phyloP scores from a whole-genome alignment of 2,329 filamentous ascomycete genomes.

The Cercospora brassicicola region DNA sequence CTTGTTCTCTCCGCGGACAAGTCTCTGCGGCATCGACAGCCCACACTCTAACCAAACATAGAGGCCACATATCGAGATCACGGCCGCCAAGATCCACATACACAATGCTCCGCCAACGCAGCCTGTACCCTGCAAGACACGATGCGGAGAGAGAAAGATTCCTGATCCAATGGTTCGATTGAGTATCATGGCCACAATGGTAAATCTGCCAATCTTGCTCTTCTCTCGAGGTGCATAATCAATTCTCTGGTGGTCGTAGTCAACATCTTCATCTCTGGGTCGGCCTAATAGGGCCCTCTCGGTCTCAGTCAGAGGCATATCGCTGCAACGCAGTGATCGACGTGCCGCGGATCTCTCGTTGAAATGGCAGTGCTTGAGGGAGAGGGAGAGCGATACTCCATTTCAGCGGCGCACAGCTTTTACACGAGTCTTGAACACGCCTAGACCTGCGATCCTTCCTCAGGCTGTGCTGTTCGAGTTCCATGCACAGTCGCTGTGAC shows the following conservation, averaged over 20 bases:
- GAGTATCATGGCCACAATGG: slow-evolving; percentile 27
- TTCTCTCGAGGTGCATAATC: slow-evolving; percentile 21
- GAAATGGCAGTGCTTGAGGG: not conserved
- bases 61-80: slow-evolving; percentile 41
- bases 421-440: not conserved
- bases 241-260: slow-evolving; percentile 24
- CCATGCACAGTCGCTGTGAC: not conserved
- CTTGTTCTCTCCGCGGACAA: slow-evolving; percentile 39
- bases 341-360: not conserved
- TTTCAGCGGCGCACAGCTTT: not conserved
- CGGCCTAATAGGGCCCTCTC: slow-evolving; percentile 23
- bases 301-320: slow-evolving; percentile 26
- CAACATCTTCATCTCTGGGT: slow-evolving; percentile 18
- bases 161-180: slow-evolving; percentile 34
- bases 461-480: not conserved
- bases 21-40: slow-evolving; percentile 49
- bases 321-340: not conserved
- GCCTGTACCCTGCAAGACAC: slow-evolving; percentile 28
- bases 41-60: slow-evolving; percentile 50
- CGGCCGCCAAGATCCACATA: slow-evolving; percentile 44
- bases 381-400: not conserved
- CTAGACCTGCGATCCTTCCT: not conserved
- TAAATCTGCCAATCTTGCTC: slow-evolving; percentile 28
- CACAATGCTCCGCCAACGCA: slow-evolving; percentile 39
- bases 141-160: slow-evolving; percentile 30